Percentiles rank a stretch among this genome's conserved stretches.
Conservation (phyloP, 129 eudicot species). For the Flaveria robusta region DNA sequence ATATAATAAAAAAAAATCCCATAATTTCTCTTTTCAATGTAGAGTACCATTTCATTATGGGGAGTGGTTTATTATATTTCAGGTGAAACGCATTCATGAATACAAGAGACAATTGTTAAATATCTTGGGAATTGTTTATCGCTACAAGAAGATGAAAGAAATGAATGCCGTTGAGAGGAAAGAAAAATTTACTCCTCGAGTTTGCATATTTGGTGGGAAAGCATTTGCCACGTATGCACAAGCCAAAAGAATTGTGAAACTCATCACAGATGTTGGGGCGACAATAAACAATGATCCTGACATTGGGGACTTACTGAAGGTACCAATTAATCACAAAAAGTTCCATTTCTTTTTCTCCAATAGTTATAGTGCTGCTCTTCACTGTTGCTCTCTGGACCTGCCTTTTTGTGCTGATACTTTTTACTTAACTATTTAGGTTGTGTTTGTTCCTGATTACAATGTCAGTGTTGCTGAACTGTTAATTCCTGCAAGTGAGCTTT, state of each 20-base stretch:
- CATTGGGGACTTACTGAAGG: slow-evolving; percentile 88
- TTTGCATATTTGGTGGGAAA: slow-evolving; percentile 96
- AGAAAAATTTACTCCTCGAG: slow-evolving; percentile 77
- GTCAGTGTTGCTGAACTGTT: slow-evolving; percentile 91
- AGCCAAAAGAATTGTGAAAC: slow-evolving; percentile 95
- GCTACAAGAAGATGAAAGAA: slow-evolving; percentile 94
- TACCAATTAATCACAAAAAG: slow-evolving; percentile 21
- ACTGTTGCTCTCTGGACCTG: slow-evolving; percentile 13
- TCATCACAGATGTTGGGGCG: slow-evolving; percentile 89
- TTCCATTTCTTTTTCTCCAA: neutral
- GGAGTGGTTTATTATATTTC: slow-evolving; percentile 20
- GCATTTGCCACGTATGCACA: slow-evolving; percentile 97
- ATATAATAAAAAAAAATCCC: neutral
- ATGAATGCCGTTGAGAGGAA: slow-evolving; percentile 62
- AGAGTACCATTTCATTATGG: neutral
- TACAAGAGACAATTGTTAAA: slow-evolving; percentile 89
- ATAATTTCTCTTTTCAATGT: slow-evolving; percentile 1
- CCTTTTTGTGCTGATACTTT: slow-evolving; percentile 17
- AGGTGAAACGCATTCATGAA: slow-evolving; percentile 96
- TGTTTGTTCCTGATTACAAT: slow-evolving; percentile 96
- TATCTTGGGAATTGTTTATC: slow-evolving; percentile 83
- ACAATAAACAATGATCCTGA: slow-evolving; percentile 88
- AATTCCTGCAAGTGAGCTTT: slow-evolving; percentile 94
- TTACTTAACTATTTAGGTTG: slow-evolving; percentile 50
- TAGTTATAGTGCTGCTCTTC: slow-evolving; percentile 13